phyloP scores from a whole-genome alignment of 805 yeast species.

The Priceomyces fermenticarens region DNA sequence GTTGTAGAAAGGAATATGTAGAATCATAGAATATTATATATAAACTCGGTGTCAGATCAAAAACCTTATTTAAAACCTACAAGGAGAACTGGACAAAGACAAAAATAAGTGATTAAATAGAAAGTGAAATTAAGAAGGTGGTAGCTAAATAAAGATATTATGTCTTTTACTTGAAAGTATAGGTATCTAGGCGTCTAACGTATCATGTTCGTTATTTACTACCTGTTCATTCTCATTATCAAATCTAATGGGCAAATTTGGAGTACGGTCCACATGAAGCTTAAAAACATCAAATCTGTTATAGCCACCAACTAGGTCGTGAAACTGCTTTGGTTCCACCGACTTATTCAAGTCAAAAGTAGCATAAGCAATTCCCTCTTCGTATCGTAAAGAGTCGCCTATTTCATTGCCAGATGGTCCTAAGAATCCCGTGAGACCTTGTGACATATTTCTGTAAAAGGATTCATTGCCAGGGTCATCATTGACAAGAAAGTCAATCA shows the following conservation, averaged over 20 bases:
- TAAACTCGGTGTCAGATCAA: too few relatives aligned
- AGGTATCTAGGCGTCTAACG: too few relatives aligned
- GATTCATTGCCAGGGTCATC: constrained; percentile 18
- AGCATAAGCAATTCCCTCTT: constrained; percentile 22
- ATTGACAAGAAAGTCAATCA: constrained; percentile 13
- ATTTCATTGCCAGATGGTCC: constrained; percentile 18
- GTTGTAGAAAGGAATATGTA: too few relatives aligned
- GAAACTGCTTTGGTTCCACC: constrained; percentile 20
- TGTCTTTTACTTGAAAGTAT: too few relatives aligned
- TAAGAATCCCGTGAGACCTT: constrained; percentile 17
- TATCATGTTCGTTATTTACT: neutral
- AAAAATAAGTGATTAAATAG: too few relatives aligned
- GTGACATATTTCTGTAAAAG: constrained; percentile 12
- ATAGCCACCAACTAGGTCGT: constrained; percentile 20
- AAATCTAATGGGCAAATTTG: constrained; percentile 10
- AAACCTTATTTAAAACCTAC: too few relatives aligned
- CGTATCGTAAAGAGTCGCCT: constrained; percentile 15
- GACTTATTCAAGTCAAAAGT: constrained; percentile 17
- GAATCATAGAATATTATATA: too few relatives aligned
- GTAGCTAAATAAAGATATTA: too few relatives aligned
- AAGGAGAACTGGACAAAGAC: too few relatives aligned
- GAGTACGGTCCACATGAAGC: constrained; percentile 11
- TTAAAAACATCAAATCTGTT: constrained; percentile 20
- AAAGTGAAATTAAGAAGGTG: too few relatives aligned
- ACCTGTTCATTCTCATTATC: constrained; percentile 1